phyloP scores from a whole-genome alignment of 2,329 filamentous ascomycete species.

The Dactylella cylindrospora region DNA sequence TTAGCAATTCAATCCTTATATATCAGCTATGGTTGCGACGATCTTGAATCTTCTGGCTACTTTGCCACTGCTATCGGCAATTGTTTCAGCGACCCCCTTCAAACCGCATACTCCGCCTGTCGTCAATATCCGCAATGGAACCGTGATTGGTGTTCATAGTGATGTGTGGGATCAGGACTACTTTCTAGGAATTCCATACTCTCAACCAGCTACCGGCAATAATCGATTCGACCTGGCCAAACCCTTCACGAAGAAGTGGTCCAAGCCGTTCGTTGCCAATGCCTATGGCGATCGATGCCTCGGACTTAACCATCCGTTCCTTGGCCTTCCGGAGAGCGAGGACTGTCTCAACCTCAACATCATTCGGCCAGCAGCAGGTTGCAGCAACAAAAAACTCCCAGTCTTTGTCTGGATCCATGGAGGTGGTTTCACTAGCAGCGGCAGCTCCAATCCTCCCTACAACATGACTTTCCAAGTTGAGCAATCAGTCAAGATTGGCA shows the following conservation, averaged over 20 bases:
- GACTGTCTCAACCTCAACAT: conserved; percentile 52
- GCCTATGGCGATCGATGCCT: conserved; percentile 46
- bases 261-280: conserved; percentile 24
- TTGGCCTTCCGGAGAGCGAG: conserved; percentile 47
- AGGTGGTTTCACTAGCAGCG: conserved; percentile 54
- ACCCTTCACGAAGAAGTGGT: conserved; percentile 48
- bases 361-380: conserved; percentile 47
- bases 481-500: conserved; percentile 57
- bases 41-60: conserved; percentile 8
- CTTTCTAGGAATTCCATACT: conserved; percentile 62
- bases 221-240: conserved; percentile 55
- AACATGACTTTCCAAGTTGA: conserved; percentile 67
- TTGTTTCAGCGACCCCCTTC: conserved; percentile 9
- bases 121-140: conserved; percentile 53
- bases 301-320: conserved; percentile 49
- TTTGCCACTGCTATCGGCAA: conserved; percentile 9
- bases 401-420: conserved; percentile 58
- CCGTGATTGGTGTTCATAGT: conserved; percentile 55
- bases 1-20: too few species aligned
- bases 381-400: conserved; percentile 52
- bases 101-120: background rate
- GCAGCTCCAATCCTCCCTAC: conserved; percentile 51
- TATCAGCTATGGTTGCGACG: background rate
- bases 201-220: conserved; percentile 59
- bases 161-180: conserved; percentile 56